Evolutionary conservation across 2,329 filamentous ascomycete species (phyloP).

Genomic region (Aspergillaceae sp.): DNA sequence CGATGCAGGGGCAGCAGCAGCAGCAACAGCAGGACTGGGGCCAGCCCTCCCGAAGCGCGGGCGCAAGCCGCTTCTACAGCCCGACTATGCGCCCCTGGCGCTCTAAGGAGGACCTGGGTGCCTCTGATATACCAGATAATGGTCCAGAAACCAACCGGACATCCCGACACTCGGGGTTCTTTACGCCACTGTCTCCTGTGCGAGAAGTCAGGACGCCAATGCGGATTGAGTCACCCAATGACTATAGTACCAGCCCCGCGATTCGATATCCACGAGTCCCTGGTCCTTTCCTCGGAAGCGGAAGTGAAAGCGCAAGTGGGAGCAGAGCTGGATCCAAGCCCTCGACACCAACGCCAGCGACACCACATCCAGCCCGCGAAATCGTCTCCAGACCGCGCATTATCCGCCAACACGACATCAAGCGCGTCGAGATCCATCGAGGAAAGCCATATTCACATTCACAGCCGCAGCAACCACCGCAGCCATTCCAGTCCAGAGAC

Average conservation of each 20-base stretch:
- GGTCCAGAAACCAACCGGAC: constrained; percentile 7
- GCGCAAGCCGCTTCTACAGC: no score
- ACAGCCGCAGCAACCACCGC: no score
- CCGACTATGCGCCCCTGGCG: background rate
- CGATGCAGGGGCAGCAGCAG: no score
- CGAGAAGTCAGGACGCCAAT: constrained; percentile 13
- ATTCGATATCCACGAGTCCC: no score
- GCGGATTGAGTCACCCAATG: constrained; percentile 1
- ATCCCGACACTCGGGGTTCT: constrained; percentile 13
- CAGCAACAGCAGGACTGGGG: no score
- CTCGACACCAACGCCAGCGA: constrained; percentile 9
- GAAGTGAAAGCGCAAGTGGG: no score
- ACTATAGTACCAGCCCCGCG: background rate
- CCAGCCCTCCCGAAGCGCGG: no score
- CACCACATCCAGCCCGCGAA: constrained; percentile 19
- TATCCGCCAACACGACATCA: constrained; percentile 24
- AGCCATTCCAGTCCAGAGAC: constrained; percentile 9
- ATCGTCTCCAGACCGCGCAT: constrained; percentile 25
- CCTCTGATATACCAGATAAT: background rate
- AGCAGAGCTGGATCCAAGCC: constrained; percentile 2
- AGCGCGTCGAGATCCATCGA: constrained; percentile 22
- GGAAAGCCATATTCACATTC: constrained; percentile 11
- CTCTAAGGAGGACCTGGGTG: background rate
- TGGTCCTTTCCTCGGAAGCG: no score
- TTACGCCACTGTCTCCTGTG: constrained; percentile 15